phyloP scores from a whole-genome alignment of 228 moss, liverwort and hornwort genomes.

The Sphagnum fallax region DNA sequence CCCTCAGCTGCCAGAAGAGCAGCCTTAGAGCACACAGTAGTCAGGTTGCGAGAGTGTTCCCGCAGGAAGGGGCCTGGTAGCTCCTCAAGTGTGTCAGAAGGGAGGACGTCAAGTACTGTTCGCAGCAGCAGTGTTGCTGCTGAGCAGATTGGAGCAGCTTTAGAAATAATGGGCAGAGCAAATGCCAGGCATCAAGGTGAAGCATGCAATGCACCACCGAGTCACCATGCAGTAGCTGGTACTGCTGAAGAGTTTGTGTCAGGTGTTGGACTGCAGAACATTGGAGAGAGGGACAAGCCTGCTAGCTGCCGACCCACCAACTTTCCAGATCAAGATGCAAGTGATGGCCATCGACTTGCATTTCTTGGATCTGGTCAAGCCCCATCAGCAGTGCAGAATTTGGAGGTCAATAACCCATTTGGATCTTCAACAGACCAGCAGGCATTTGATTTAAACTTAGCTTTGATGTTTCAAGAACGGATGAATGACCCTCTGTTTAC shows the following conservation, averaged over 20 bases:
- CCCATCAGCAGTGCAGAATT: constrained; percentile 30
- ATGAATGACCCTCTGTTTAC: constrained; percentile 81
- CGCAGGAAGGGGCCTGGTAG: constrained; percentile 42
- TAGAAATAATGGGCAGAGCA: constrained; percentile 21
- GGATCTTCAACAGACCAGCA: constrained; percentile 80
- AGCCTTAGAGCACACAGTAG: constrained; percentile 44
- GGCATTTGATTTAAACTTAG: constrained; percentile 64
- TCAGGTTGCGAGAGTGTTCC: constrained; percentile 48
- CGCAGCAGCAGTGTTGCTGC: constrained; percentile 49
- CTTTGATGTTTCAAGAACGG: constrained; percentile 94
- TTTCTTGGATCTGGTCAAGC: constrained; percentile 40
- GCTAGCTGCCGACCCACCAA: constrained; percentile 46
- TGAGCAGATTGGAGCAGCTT: constrained; percentile 20
- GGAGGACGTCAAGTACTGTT: constrained; percentile 39
- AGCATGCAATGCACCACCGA: constrained; percentile 13
- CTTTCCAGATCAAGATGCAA: constrained; percentile 58
- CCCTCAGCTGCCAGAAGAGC: constrained; percentile 48
- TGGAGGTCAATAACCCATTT: constrained; percentile 52
- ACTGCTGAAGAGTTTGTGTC: constrained; percentile 1
- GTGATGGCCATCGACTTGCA: constrained; percentile 38
- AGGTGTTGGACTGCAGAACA: constrained; percentile 16
- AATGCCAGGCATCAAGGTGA: constrained; percentile 17
- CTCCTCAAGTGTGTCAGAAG: constrained; percentile 58
- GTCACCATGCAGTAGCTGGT: neutral
- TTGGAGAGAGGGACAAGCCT: constrained; percentile 33